Evolutionary conservation across 257 asterid species (phyloP), one percentile per base, ranked within the genome.

Genomic region (Solanum medicagineum): DNA sequence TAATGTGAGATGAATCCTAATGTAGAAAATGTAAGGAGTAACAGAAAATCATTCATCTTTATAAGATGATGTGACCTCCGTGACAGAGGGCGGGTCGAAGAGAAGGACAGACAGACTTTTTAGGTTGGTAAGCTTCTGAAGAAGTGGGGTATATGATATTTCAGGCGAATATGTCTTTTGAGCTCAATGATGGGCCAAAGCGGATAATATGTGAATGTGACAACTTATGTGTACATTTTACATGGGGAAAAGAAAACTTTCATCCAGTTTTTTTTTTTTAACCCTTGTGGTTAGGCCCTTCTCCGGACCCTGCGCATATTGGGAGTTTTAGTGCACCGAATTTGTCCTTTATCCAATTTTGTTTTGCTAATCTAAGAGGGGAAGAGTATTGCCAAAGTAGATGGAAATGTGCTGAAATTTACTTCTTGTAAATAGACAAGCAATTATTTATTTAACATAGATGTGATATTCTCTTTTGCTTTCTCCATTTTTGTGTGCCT

Each of bases 191-290:
- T 60, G 68, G 14, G 24, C 24, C 51, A 16, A 68, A 68, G 51
- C 32, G 15, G 8, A 62, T 62, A 62, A 22, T 24, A 62, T 0
- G 40, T 24, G 36, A 3, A 3, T 12, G 17, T 24, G 40, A 63
- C 42, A 62, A 5, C 3, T 57, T 53, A 15, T 84, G 87, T 85
- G 65, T 42, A 85, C 88, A 82, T 74, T 29, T 81, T 77, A 63
- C 80, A 55, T 79, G 73, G 75, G 75, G 68, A 57, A 17, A 42
- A 22, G 15, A 17, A 42, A 22, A n/a, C 59, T 66, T 29, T 55
- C 80, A 85, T 82, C 62, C 81, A 85, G 53, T 81, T 85, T 32
- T 29, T 29, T 29, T 29, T 29, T 29, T 29, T 29, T 29, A 4
- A 32, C 1, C 36, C 0, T 32, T 32, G 4, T 32, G 36, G 36